Evolutionary conservation across 352 stramenopile genomes (phyloP).

Genomic region (Globisporangium camurandrum): DNA sequence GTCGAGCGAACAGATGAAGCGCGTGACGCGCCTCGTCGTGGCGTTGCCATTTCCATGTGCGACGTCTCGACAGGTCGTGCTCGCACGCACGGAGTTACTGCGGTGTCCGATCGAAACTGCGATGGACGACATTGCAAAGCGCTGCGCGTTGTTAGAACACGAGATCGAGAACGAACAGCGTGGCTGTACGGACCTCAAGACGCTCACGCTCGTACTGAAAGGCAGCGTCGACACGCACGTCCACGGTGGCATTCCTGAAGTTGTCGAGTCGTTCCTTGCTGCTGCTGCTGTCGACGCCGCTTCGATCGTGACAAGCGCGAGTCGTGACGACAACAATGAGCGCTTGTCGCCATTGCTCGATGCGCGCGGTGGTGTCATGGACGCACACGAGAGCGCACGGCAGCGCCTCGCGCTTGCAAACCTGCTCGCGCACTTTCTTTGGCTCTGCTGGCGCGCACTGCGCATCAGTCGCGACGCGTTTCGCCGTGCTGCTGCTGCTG

Average conservation of each 20-base stretch:
- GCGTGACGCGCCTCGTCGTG: constrained; percentile 42
- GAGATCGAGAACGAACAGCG: constrained; percentile 46
- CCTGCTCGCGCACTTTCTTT: constrained; percentile 47
- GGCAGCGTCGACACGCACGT: constrained; percentile 77
- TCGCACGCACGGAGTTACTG: constrained; percentile 27
- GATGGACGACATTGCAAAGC: constrained; percentile 73
- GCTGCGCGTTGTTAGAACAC: constrained; percentile 37
- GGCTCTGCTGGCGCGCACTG: constrained; percentile 46
- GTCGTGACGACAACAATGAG: too few relatives aligned
- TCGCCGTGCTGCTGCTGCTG: constrained; percentile 13
- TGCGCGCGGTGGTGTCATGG: constrained; percentile 27
- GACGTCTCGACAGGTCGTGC: constrained; percentile 38
- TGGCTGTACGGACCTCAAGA: constrained; percentile 55
- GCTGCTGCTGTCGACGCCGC: not conserved
- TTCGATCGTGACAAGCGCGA: too few relatives aligned
- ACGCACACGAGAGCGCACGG: constrained; percentile 13
- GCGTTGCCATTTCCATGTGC: constrained; percentile 36
- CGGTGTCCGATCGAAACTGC: constrained; percentile 65
- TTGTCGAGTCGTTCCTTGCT: constrained; percentile 59
- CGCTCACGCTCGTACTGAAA: constrained; percentile 70
- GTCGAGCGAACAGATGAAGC: constrained; percentile 66
- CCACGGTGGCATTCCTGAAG: constrained; percentile 62
- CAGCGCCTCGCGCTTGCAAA: constrained; percentile 45
- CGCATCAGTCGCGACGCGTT: constrained; percentile 57
- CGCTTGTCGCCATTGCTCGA: constrained; percentile 20